A percentile compares a stretch with the other conserved stretches of the same genome.
phyloP scores from a whole-genome alignment of 495 filamentous ascomycete species.

The Penicillium soppii region DNA sequence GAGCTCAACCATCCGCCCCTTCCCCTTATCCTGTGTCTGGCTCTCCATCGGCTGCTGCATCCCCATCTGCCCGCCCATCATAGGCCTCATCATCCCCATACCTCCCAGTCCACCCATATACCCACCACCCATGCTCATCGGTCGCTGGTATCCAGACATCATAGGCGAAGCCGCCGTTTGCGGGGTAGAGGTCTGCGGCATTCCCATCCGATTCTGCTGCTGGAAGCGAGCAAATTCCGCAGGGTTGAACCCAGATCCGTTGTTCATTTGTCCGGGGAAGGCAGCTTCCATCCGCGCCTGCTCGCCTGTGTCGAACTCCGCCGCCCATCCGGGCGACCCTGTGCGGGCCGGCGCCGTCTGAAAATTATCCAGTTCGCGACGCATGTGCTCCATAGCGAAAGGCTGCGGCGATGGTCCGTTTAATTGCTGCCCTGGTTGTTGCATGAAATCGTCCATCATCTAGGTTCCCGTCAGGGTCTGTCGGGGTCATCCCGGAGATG shows the following conservation, averaged over 20 bases:
- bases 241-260: slow-evolving; percentile 64
- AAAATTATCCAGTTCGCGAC: slow-evolving; percentile 62
- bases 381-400: slow-evolving; percentile 72
- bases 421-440: slow-evolving; percentile 60
- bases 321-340: slow-evolving; percentile 63
- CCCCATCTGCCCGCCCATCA: slow-evolving; percentile 47
- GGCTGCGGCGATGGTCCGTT: slow-evolving; percentile 50
- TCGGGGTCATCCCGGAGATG: not conserved
- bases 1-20: slow-evolving; percentile 86
- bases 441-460: slow-evolving; percentile 94
- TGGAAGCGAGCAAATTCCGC: slow-evolving; percentile 87
- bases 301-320: slow-evolving; percentile 65
- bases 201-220: slow-evolving; percentile 58
- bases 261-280: slow-evolving; percentile 57
- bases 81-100: slow-evolving; percentile 53
- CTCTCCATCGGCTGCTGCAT: slow-evolving; percentile 52
- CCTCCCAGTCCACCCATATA: slow-evolving; percentile 50
- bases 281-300: slow-evolving; percentile 80
- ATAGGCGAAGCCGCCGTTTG: slow-evolving; percentile 44
- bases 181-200: slow-evolving; percentile 58
- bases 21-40: slow-evolving; percentile 70
- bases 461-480: slow-evolving; percentile 35
- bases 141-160: slow-evolving; percentile 57
- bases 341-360: slow-evolving; percentile 55
- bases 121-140: slow-evolving; percentile 57